Evolutionary conservation across 768 basidiomycete species (phyloP), one percentile per base, ranked within the genome.

Genomic region (Ramaria rubella): DNA sequence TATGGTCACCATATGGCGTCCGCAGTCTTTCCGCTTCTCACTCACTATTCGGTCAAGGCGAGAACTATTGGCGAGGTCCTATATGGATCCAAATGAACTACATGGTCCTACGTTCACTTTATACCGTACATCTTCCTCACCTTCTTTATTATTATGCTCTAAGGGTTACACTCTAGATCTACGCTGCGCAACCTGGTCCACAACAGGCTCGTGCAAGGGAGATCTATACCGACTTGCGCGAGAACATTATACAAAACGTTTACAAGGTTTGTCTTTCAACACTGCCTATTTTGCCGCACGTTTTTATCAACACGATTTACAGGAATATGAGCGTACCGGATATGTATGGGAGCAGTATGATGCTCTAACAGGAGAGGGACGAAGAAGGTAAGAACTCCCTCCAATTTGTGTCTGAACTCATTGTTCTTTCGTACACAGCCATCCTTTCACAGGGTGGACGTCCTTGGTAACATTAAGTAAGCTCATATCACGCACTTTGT

Each of bases 1-100:
- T 98, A 30, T 97, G 95, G 95, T 95, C 93, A 1, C 78, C 82
- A 1, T 94, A 84, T 67, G 94, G 95, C 26, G 73, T 97, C 33
- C 86, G 94, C 27, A 94, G 91, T 60, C 72, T 98, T 52, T 92
- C 89, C 6, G 83, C 80, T n/a, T 81, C 83, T 19, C 92, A 97
- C 66, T 82, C 87, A n/a, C 81, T 90, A 49, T 97, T 93, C 63
- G 94, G 94, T 14, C 73, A 81, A 63, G 95, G 87, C 46, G 94
- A 98, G 70, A 90, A 98, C 72, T 98, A 98, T 70, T 98, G 94
- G 94, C 87, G 86, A 64, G 94, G 95, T 1, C 90, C 94, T 2
- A 87, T 98, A 49, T 97, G 94, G 94, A 80, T 96, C 34, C 94
- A 92, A 69, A 94, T 98, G 88, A 97, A 98, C 70, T 98, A 93